Base-by-base conservation (phyloP, 768 basidiomycete genomes). In the Hysterangium stoloniferum region DNA sequence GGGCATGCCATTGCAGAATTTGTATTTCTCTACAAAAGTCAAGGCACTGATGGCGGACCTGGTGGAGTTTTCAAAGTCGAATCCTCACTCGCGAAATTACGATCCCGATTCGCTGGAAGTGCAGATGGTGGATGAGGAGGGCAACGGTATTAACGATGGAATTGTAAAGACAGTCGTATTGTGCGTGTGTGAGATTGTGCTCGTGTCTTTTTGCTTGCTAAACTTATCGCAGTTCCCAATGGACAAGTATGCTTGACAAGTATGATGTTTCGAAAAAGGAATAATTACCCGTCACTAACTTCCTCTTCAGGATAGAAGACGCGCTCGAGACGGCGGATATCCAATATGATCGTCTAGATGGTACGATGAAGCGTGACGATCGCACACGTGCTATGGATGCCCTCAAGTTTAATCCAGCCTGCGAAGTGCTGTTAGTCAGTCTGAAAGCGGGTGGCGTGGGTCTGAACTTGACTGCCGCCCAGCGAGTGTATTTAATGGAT, bases 371-470 rank as follows among this genome's bases (percentile, higher is more conserved):
- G 64, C 84, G 95, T 42, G 94, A 96, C 47, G 93, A 95, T 48
- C 82, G 96, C 15, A 85, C 82, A 11, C 77, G 78, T 48, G 89
- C 96, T 3, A 94, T 97, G 86, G 92, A 96, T 13, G 80, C 84
- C 2, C 74, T 99, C 52, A 94, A 93, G 68, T 75, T 77, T 56
- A 93, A 99, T 60, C 92, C 91, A 12, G 72, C 72, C 22, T 90
- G 89, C 62, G 96, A 99, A 71, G 90, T 99, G 13, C 73, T 99
- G 35, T 76, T 99, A 28, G 94, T 99, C 60, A 96, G 93, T 63
- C 73, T 98, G 57, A 88, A 95, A 61, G 96, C 96, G 6, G 96
- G 96, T 47, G 96, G 96, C 48, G 96, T 99, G 4, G 96, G 95
- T 13, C 71, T 99, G 50, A 99, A 98, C 65, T 76, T 98, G 38